Base-by-base conservation (phyloP, 2,329 filamentous ascomycete species). In the Paradendryphiella salina region DNA sequence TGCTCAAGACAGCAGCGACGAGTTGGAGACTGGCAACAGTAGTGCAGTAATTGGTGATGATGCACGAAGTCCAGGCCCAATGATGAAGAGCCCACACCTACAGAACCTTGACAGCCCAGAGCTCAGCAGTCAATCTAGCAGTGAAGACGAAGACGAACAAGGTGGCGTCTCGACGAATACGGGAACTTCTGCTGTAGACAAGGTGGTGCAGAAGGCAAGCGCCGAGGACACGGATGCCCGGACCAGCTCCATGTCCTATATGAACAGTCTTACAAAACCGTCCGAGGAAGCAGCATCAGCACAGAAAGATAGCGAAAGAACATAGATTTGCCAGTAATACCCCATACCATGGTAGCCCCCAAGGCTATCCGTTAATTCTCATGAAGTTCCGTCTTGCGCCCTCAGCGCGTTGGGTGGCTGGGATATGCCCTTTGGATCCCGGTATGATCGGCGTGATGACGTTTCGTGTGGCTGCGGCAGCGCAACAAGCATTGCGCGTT, bases 1-100 rank as follows among this genome's bases (percentile, higher is more conserved):
- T 21, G 54, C 59, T 9, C 51, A 59, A 28, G 56, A 63, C 11
- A 58, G 54, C 15, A 61, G 57, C 14, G 63, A 60, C 15, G 60
- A 63, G 10, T 37, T 56, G 23, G 57, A 52, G 1, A 55, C 45
- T 0, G 47, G 52, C 17, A 37, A 44, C 11, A 49, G 38, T 13
- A 48, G 38, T 11, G 41, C 26, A 1, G 43, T 57, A 11, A 31
- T 60, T 4, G 39, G 46, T 21, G 67, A 72, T 26, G 66, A 70
- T 31, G 41, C 61, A 10, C 63, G 62, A 21, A 70, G 68, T 46
- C 66, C 69, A 3, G 69, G 66, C 0, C 61, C 68, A 3, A 59
- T 75, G 32, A 72, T 75, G 69, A 75, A 75, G 63, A 74, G 72
- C 39, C 73, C 73, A 0, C 65, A 73, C 23, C 55, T 73, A 6